Conservation (phyloP, 805 yeast species). For the Saccharomycopsis sp. region DNA sequence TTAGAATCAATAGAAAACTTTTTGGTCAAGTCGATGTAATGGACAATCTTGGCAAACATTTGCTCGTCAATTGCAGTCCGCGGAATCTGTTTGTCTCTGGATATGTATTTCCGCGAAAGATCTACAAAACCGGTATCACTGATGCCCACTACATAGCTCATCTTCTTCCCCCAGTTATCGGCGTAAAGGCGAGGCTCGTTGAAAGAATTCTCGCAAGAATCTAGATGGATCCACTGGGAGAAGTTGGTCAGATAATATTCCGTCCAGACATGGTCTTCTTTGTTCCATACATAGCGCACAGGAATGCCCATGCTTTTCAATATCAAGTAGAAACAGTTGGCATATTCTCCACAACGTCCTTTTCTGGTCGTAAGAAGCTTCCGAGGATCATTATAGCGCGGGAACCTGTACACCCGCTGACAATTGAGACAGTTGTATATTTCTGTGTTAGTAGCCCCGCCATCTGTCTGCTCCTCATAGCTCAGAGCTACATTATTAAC, state of each 20-base stretch:
- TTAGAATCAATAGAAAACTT: conserved; percentile 29
- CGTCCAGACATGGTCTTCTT: conserved; percentile 96
- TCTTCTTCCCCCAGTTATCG: conserved; percentile 86
- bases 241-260: conserved; percentile 64
- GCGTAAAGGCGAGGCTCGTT: conserved; percentile 76
- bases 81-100: conserved; percentile 33
- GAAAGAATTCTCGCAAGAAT: conserved; percentile 79
- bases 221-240: conserved; percentile 80
- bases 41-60: conserved; percentile 32
- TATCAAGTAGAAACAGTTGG: conserved; percentile 69
- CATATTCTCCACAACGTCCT: conserved; percentile 97
- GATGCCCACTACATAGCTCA: conserved; percentile 81
- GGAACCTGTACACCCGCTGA: conserved; percentile 45
- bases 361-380: conserved; percentile 51
- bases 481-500: conserved; percentile 39
- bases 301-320: conserved; percentile 59
- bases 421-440: conserved; percentile 56
- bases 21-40: conserved; percentile 30
- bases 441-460: conserved; percentile 56
- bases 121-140: conserved; percentile 58
- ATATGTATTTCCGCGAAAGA: conserved; percentile 62
- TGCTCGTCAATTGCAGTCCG: conserved; percentile 40
- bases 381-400: conserved; percentile 67
- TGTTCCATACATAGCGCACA: conserved; percentile 70
- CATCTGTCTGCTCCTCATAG: conserved; percentile 37